Evolutionary conservation across 768 basidiomycete genomes (phyloP).

Genomic region (Peribolospora baueri): DNA sequence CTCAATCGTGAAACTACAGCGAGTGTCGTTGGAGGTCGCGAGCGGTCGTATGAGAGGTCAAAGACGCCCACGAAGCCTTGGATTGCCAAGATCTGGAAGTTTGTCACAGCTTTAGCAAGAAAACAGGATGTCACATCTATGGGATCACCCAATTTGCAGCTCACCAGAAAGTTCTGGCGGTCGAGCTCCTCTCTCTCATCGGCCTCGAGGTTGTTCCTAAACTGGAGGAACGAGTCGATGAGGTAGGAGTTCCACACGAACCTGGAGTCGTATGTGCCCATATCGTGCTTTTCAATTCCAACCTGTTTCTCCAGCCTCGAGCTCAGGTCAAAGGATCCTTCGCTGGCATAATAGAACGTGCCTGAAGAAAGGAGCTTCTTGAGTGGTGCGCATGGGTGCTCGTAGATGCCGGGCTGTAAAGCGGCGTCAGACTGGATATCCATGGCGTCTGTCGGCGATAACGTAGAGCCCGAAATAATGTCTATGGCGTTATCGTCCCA

Average conservation of each 20-base stretch:
- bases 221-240: slow-evolving; percentile 61
- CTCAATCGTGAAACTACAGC: slow-evolving; percentile 67
- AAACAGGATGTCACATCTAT: not conserved
- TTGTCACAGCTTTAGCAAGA: slow-evolving; percentile 5
- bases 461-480: slow-evolving; percentile 19
- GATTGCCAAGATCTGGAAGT: slow-evolving; percentile 49
- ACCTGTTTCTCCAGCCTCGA: slow-evolving; percentile 33
- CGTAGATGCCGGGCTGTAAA: slow-evolving; percentile 28
- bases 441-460: not conserved
- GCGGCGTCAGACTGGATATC: not conserved
- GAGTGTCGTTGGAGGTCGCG: slow-evolving; percentile 39
- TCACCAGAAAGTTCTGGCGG: slow-evolving; percentile 56
- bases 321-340: slow-evolving; percentile 70
- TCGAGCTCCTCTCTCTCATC: slow-evolving; percentile 52
- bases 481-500: slow-evolving; percentile 56
- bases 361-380: slow-evolving; percentile 77
- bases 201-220: slow-evolving; percentile 49
- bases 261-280: slow-evolving; percentile 46
- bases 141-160: slow-evolving; percentile 13
- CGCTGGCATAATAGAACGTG: slow-evolving; percentile 73
- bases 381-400: slow-evolving; percentile 74
- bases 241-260: slow-evolving; percentile 94
- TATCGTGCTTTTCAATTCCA: slow-evolving; percentile 21
- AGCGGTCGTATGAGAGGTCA: slow-evolving; percentile 44
- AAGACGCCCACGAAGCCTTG: slow-evolving; percentile 82